A percentile compares a stretch with the other conserved stretches of the same genome.
phyloP scores from a whole-genome alignment of 192 early-diverging fungal species.

The Coemansia sp. region DNA sequence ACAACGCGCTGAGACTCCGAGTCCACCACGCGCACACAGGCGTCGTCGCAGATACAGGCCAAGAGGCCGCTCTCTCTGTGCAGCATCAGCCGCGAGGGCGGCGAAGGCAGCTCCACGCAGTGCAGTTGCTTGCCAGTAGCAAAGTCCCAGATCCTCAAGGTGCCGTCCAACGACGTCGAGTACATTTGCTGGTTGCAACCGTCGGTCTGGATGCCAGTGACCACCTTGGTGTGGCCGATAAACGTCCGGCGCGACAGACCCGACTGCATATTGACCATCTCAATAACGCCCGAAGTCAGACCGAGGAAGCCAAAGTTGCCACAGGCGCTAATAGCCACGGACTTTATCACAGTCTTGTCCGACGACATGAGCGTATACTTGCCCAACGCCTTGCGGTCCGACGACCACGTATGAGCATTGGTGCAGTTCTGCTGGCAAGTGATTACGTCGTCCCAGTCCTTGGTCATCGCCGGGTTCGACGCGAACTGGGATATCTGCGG shows the following conservation, averaged over 20 bases:
- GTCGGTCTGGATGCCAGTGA: constrained; percentile 82
- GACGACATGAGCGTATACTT: constrained; percentile 66
- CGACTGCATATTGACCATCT: constrained; percentile 97
- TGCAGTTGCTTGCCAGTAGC: constrained; percentile 64
- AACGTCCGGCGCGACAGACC: constrained; percentile 79
- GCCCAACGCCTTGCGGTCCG: constrained; percentile 76
- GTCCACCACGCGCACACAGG: constrained; percentile 88
- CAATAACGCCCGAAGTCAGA: constrained; percentile 72
- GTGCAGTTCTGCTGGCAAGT: constrained; percentile 82
- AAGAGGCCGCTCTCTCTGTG: constrained; percentile 78
- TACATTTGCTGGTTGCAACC: constrained; percentile 73
- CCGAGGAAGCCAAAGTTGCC: constrained; percentile 96
- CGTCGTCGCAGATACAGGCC: constrained; percentile 86
- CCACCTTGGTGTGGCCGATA: constrained; percentile 73
- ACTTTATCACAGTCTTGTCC: constrained; percentile 64
- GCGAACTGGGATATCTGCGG: constrained; percentile 79
- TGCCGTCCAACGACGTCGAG: constrained; percentile 80
- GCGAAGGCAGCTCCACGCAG: constrained; percentile 68
- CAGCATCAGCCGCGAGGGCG: constrained; percentile 65
- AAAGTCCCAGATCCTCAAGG: constrained; percentile 83
- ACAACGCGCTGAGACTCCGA: constrained; percentile 79
- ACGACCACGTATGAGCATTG: constrained; percentile 82
- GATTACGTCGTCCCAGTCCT: constrained; percentile 92
- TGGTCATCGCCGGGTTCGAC: constrained; percentile 64
- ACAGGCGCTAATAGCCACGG: constrained; percentile 80